Evolutionary conservation across 495 filamentous ascomycete species (phyloP).

Genomic region (Lophiostoma macrostomum): DNA sequence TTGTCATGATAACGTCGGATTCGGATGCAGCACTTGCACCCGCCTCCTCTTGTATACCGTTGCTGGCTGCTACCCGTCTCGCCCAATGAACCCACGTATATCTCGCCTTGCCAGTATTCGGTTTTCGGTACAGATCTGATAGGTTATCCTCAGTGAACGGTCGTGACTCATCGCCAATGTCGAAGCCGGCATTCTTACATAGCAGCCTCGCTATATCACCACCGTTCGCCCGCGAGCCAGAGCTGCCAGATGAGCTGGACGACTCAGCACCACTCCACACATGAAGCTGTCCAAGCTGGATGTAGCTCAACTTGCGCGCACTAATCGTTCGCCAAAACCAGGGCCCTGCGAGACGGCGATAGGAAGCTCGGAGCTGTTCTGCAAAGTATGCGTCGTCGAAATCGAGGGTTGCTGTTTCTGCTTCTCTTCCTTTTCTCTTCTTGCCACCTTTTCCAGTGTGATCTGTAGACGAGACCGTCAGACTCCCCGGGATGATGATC

Average conservation of each 20-base stretch:
- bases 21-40: background rate
- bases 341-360: conserved; percentile 7
- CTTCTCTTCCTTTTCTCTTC: background rate
- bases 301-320: conserved; percentile 4
- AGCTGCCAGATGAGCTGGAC: conserved; percentile 2
- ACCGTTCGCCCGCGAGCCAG: background rate
- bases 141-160: conserved; percentile 18
- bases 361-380: background rate
- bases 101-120: conserved; percentile 15
- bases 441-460: background rate
- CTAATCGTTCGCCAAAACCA: conserved; percentile 6
- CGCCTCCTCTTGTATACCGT: background rate
- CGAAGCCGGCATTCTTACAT: background rate
- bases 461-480: background rate
- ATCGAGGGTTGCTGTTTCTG: conserved; percentile 3
- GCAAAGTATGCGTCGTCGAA: conserved; percentile 24
- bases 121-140: conserved; percentile 9
- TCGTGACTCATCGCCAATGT: background rate
- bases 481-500: conserved; percentile 9
- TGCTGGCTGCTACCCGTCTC: conserved; percentile 9
- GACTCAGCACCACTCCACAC: background rate
- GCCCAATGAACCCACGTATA: conserved; percentile 29
- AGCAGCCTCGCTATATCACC: background rate
- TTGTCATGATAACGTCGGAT: conserved; percentile 5
- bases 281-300: conserved; percentile 1